Evolutionary conservation across 1,139 yeast genomes (phyloP).

Genomic region (Geotrichum aggregatum): DNA sequence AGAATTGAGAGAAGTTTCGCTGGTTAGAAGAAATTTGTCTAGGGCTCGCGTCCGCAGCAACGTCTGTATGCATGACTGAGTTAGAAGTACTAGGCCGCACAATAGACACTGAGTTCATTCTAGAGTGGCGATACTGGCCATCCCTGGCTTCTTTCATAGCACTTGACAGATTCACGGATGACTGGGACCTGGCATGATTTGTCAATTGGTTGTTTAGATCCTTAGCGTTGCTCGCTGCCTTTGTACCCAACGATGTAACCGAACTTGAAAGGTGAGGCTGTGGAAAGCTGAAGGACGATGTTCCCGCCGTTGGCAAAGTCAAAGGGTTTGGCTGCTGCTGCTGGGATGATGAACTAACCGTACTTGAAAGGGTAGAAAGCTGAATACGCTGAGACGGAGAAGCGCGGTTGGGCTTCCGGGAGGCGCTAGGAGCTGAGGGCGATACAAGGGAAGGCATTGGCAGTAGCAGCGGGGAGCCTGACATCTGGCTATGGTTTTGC

Average conservation of each 20-base stretch:
- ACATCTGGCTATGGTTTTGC: too few relatives aligned
- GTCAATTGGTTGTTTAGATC: neutral
- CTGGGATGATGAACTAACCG: neutral
- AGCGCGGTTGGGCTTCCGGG: slow-evolving; percentile 1
- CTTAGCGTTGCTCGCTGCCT: neutral
- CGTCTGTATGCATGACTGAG: neutral
- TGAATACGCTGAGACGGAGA: neutral
- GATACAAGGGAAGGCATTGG: slow-evolving; percentile 6
- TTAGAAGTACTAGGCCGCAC: slow-evolving; percentile 6
- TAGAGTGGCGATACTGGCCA: slow-evolving; percentile 14
- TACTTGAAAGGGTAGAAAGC: neutral
- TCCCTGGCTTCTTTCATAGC: slow-evolving; percentile 19
- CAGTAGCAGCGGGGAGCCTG: neutral
- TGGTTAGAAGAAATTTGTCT: neutral
- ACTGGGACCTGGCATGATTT: slow-evolving; percentile 11
- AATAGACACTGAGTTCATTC: slow-evolving; percentile 1
- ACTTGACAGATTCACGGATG: slow-evolving; percentile 16
- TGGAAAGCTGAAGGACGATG: slow-evolving; percentile 1
- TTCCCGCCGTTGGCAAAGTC: neutral
- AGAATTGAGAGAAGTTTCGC: neutral
- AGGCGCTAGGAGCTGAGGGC: neutral
- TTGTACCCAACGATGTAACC: neutral
- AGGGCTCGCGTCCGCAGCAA: neutral
- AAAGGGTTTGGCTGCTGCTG: slow-evolving; percentile 1
- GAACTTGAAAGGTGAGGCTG: neutral